Evolutionary conservation across 1,139 yeast species (phyloP).

Genomic region (Taiozyma sp.): DNA sequence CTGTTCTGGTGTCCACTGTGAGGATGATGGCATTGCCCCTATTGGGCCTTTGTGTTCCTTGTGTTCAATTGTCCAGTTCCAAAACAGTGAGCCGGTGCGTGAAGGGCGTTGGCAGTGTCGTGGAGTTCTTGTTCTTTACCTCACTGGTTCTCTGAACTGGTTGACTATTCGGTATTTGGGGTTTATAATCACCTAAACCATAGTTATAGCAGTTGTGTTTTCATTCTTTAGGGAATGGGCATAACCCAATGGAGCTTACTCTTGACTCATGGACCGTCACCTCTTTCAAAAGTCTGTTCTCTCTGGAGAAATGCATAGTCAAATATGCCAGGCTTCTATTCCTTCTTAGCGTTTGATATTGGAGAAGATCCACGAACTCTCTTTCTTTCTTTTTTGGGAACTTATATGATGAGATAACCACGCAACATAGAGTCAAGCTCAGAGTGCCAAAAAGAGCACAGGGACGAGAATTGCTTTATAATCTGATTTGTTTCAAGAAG

Average conservation of each 20-base stretch:
- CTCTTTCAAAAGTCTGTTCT: conserved; percentile 28
- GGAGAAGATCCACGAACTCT: background rate
- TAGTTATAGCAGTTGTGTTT: conserved; percentile 74
- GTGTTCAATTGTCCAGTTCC: conserved; percentile 1
- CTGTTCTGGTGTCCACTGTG: background rate
- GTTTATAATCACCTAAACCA: conserved; percentile 50
- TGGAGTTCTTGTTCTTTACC: conserved; percentile 3
- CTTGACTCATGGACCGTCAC: conserved; percentile 55
- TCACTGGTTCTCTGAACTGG: background rate
- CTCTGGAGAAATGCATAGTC: conserved; percentile 52
- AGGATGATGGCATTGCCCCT: conserved; percentile 10
- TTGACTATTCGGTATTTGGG: conserved; percentile 56
- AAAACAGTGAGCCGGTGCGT: background rate
- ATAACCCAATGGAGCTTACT: conserved; percentile 94
- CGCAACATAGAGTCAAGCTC: conserved; percentile 96
- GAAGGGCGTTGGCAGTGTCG: background rate
- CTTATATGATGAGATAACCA: conserved; percentile 65
- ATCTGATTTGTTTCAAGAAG: conserved; percentile 13
- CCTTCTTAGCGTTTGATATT: conserved; percentile 2
- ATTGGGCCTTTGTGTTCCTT: conserved; percentile 11
- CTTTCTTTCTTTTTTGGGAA: background rate
- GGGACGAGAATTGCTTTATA: conserved; percentile 46
- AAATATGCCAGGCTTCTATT: conserved; percentile 50
- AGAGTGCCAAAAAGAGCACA: conserved; percentile 42
- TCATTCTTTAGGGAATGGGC: conserved; percentile 10